Conservation (phyloP, 2,329 filamentous ascomycete species). For the Fusarium sp. region DNA sequence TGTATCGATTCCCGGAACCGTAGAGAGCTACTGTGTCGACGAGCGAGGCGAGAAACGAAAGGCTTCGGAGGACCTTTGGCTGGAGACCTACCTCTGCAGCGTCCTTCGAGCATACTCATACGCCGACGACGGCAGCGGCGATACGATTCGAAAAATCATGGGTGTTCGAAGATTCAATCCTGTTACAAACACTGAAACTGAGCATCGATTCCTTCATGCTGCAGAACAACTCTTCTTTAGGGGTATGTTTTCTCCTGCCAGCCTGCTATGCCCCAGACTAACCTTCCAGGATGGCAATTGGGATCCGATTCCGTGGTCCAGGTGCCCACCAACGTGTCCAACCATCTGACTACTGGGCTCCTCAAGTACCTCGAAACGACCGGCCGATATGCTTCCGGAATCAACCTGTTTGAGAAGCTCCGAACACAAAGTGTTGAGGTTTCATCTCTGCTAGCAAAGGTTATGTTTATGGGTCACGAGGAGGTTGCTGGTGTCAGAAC, state of each 20-base stretch:
- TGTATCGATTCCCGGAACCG: constrained; percentile 94
- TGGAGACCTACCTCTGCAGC: constrained; percentile 97
- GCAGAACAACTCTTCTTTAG: constrained; percentile 96
- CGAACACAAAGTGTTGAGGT: constrained; percentile 91
- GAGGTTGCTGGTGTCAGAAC: constrained; percentile 95
- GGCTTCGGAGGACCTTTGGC: constrained; percentile 92
- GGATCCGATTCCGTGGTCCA: constrained; percentile 98
- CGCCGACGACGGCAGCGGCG: constrained; percentile 92
- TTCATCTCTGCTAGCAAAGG: constrained; percentile 88
- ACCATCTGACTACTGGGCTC: constrained; percentile 93
- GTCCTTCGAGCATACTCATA: constrained; percentile 96
- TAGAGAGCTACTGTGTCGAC: constrained; percentile 97
- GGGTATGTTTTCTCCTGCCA: constrained; percentile 62
- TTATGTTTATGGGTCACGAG: constrained; percentile 94
- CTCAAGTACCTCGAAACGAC: constrained; percentile 96
- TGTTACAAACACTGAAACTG: constrained; percentile 96
- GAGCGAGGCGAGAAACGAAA: constrained; percentile 95
- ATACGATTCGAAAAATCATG: constrained; percentile 95
- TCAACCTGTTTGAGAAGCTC: constrained; percentile 97
- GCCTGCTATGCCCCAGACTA: constrained; percentile 20
- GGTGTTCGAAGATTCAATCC: constrained; percentile 98
- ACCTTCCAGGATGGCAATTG: constrained; percentile 81
- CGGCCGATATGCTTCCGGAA: constrained; percentile 91
- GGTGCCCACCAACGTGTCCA: constrained; percentile 95
- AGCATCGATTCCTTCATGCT: constrained; percentile 94